A percentile compares a stretch with the other conserved stretches of the same genome.
These are phyloP conservation scores for Magnolia changhungtana DNA, from an alignment of 164 flowering plant species.

Conservation along the genomic window DNA sequence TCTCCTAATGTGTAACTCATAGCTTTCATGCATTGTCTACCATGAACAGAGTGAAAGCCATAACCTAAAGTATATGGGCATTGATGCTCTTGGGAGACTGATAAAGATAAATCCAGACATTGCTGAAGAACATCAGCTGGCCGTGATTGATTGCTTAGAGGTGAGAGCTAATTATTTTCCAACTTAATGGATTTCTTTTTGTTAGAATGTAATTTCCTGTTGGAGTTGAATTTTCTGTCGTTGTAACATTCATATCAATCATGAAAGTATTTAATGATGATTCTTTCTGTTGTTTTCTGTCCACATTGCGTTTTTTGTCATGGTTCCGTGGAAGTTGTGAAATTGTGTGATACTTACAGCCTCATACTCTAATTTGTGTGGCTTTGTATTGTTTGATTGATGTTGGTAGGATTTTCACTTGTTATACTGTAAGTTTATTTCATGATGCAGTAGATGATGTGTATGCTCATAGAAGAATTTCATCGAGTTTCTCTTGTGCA, in stretches of 20 bases:
- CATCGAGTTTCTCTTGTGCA: too few relatives aligned
- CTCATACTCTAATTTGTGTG: too few relatives aligned
- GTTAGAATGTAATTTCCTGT: neutral
- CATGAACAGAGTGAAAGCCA: slow-evolving; percentile 83
- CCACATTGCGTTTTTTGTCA: neutral
- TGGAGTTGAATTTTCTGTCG: neutral
- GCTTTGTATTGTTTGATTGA: too few relatives aligned
- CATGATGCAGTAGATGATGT: too few relatives aligned
- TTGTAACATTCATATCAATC: too few relatives aligned
- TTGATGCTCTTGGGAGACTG: slow-evolving; percentile 89
- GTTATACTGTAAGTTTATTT: too few relatives aligned
- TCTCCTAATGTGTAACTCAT: neutral
- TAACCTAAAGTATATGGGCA: slow-evolving; percentile 93
- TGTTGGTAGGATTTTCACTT: too few relatives aligned
- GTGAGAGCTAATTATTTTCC: slow-evolving; percentile 34
- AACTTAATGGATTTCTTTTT: neutral
- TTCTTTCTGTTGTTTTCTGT: neutral
- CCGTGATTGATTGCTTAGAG: slow-evolving; percentile 99
- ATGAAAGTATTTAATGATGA: too few relatives aligned
- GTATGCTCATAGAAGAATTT: too few relatives aligned
- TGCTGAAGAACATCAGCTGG: slow-evolving; percentile 96
- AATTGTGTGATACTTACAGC: too few relatives aligned
- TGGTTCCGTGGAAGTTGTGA: neutral
- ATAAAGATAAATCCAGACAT: slow-evolving; percentile 89
- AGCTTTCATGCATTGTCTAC: slow-evolving; percentile 4